Conservation (phyloP, 352 stramenopile genomes). For the Phytophthora uliginosa region DNA sequence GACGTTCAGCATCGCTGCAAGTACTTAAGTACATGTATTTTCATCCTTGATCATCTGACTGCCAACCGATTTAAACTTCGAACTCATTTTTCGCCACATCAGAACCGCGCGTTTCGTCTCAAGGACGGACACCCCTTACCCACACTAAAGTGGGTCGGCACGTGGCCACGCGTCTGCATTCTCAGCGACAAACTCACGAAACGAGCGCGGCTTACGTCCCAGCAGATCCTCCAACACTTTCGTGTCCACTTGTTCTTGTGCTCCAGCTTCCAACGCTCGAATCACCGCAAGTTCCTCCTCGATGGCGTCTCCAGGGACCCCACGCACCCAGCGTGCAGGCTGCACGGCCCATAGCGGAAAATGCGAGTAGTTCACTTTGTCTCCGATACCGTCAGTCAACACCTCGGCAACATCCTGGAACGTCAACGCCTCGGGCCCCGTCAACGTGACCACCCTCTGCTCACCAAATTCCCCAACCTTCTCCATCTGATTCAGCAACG, state of each 20-base stretch:
- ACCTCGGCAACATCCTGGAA: conserved; percentile 57
- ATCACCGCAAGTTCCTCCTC: conserved; percentile 61
- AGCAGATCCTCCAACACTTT: conserved; percentile 49
- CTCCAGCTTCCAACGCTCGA: conserved; percentile 55
- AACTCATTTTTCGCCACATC: neutral
- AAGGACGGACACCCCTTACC: neutral
- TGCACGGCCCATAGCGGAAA: conserved; percentile 84
- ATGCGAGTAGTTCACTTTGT: conserved; percentile 66
- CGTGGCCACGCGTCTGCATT: conserved; percentile 56
- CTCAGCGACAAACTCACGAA: conserved; percentile 58
- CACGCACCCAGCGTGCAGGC: conserved; percentile 76
- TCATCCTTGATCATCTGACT: neutral
- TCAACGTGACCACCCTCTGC: conserved; percentile 45
- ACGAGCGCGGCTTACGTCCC: conserved; percentile 44
- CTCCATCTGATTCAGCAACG: conserved; percentile 11
- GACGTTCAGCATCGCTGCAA: neutral
- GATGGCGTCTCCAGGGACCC: conserved; percentile 69
- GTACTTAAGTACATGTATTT: neutral
- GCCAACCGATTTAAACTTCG: neutral
- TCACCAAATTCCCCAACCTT: neutral
- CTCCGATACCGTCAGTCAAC: conserved; percentile 51
- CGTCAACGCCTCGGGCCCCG: conserved; percentile 66
- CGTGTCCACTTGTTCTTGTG: conserved; percentile 45
- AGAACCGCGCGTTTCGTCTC: neutral
- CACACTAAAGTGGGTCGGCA: conserved; percentile 18